These are phyloP conservation scores for Cadophora gregata DNA, from an alignment of 2,329 filamentous ascomycete genomes.

Conservation along the genomic window DNA sequence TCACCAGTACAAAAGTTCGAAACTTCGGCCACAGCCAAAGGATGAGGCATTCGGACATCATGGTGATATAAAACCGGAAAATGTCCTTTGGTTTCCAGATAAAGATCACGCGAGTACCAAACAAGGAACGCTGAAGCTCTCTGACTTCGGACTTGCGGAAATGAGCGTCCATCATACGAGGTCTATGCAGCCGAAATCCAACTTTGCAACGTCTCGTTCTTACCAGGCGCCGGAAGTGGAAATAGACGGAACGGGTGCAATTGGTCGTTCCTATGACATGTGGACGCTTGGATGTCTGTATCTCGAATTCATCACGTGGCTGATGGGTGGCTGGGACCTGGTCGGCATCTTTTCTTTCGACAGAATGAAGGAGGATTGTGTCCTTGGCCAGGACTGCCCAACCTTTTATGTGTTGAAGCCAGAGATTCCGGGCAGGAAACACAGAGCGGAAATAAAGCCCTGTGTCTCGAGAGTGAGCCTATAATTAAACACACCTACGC, in stretches of 20 bases:
- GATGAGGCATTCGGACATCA: constrained; percentile 37
- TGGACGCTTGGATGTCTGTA: constrained; percentile 44
- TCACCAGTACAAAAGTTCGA: constrained; percentile 8
- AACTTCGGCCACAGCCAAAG: not conserved
- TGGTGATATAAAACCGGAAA: constrained; percentile 48
- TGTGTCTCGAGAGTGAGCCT: not conserved
- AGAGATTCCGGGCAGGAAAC: not conserved
- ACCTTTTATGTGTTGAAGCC: not conserved
- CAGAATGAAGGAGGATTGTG: not conserved
- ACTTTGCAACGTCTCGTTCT: constrained; percentile 15
- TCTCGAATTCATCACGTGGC: constrained; percentile 41
- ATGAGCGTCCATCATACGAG: constrained; percentile 39
- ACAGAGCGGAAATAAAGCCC: not conserved
- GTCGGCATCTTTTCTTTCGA: not conserved
- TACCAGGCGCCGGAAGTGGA: constrained; percentile 32
- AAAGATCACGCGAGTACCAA: not conserved
- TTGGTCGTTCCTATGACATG: constrained; percentile 34
- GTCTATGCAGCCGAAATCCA: constrained; percentile 44
- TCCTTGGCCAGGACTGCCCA: not conserved
- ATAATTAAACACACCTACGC: not conserved
- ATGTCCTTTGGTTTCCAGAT: constrained; percentile 45
- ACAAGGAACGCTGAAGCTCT: constrained; percentile 40
- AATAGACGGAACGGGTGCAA: not conserved
- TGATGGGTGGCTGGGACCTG: constrained; percentile 26
- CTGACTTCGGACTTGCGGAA: constrained; percentile 43